These are phyloP conservation scores for Cadophora malorum DNA, from an alignment of 2,329 filamentous ascomycete species.

Conservation along the genomic window DNA sequence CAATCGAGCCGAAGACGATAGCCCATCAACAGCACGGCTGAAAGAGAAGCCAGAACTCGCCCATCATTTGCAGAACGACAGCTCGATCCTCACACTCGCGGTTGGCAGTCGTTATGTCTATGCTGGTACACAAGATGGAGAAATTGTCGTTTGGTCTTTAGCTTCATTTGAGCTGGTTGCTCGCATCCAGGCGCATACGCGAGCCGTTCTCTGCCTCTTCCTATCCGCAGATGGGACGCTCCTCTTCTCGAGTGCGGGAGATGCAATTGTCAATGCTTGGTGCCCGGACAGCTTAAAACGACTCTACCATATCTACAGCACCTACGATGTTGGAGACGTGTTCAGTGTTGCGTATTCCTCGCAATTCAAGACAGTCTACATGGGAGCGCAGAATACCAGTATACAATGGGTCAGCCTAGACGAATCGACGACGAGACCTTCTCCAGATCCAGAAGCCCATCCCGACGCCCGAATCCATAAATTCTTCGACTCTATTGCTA, in stretches of 20 bases:
- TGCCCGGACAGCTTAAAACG: constrained; percentile 76
- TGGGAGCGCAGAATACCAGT: constrained; percentile 92
- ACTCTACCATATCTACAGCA: constrained; percentile 89
- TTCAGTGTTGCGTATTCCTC: constrained; percentile 93
- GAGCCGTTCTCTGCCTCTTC: constrained; percentile 85
- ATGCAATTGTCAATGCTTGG: constrained; percentile 96
- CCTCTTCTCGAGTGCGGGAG: constrained; percentile 91
- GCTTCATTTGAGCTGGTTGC: constrained; percentile 82
- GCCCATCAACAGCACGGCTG: constrained; percentile 1
- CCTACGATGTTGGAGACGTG: constrained; percentile 92
- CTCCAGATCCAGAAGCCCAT: constrained; percentile 70
- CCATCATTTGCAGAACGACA: constrained; percentile 78
- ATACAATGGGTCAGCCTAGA: constrained; percentile 90
- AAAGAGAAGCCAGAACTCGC: constrained; percentile 63
- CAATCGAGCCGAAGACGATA: constrained; percentile 27
- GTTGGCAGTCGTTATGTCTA: constrained; percentile 84
- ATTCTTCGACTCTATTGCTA: constrained; percentile 94
- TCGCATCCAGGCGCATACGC: constrained; percentile 86
- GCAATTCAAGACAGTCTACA: constrained; percentile 80
- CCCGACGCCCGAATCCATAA: constrained; percentile 80
- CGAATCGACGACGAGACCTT: constrained; percentile 64
- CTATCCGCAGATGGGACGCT: constrained; percentile 75
- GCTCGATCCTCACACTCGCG: constrained; percentile 81
- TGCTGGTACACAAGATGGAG: constrained; percentile 90
- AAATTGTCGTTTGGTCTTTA: constrained; percentile 91